Evolutionary conservation across 768 basidiomycete genomes (phyloP), one percentile per base, ranked within the genome.

Genomic region (Collybiopsis confluens): DNA sequence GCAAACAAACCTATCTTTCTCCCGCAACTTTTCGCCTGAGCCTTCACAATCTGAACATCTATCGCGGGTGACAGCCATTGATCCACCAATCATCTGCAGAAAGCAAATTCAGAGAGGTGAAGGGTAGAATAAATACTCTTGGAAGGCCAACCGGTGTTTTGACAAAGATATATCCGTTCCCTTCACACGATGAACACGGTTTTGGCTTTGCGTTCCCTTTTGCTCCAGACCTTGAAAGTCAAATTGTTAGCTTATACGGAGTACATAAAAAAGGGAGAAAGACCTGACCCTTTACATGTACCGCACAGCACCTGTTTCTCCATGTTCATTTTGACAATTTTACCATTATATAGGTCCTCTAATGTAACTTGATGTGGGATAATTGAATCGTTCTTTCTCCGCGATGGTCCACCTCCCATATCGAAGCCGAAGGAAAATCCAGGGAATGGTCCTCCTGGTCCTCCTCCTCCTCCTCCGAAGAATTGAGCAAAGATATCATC

Each of bases 291-390:
- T 66, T 85, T 85, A 68, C 96, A 98, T 11, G 72, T 69, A 13
- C 74, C 74, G 67, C 96, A 98, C 2, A 90, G 70, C 8, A 86
- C 71, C 64, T 92, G 85, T 62, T 91, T 86, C 70, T 96, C 93
- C 76, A 97, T 82, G 61, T 83, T 90, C 74, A 98, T 83, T 65
- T 86, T 90, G 54, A 94, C 86, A 9, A 79, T 80, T 69, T 94
- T 95, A 27, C 95, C 96, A 54, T 88, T 90, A 70, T 92, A 98
- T 20, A 95, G 73, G 66, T 98, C 95, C 69, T 97, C 95, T 27
- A 98, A 76, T 4, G 90, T 87, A 50, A 96, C 90, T 37, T 90
- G 79, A 65, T 95, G 88, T 3, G 85, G 81, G 58, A 92, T 83
- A 43, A 85, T 73, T 20, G 86, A 81, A 65, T 94, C 85, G 60